Evolutionary conservation across 1,284 basidiomycete genomes (phyloP).

Genomic region (Apiotrichum gracile): DNA sequence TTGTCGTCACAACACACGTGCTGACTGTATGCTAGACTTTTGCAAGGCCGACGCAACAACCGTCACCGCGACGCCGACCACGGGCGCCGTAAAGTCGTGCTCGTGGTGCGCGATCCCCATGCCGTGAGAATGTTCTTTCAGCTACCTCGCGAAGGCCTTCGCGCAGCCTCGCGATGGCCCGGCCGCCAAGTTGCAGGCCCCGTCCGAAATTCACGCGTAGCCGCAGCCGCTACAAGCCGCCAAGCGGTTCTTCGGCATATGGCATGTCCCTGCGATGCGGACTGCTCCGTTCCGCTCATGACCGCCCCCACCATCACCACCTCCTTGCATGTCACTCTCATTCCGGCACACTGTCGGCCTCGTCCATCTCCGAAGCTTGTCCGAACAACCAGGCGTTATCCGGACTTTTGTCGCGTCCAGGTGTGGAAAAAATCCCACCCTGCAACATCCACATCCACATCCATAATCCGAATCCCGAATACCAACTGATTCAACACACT

Average conservation of each 20-base stretch:
- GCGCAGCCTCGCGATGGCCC: no score
- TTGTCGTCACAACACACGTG: no score
- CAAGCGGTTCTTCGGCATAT: no score
- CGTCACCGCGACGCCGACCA: neutral
- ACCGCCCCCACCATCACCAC: no score
- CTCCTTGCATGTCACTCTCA: neutral
- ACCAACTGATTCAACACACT: neutral
- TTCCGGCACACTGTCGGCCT: neutral
- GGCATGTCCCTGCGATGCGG: no score
- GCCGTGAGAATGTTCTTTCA: neutral
- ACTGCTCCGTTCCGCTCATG: no score
- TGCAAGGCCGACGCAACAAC: constrained; percentile 1
- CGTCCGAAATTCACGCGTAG: no score
- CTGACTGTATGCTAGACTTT: neutral
- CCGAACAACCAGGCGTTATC: no score
- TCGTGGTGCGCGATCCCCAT: neutral
- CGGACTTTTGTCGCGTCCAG: no score
- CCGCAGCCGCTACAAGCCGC: no score
- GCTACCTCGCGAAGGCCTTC: no score
- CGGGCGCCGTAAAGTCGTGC: neutral
- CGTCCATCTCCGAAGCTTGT: neutral
- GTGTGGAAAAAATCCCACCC: neutral
- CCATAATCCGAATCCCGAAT: neutral
- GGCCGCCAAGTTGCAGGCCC: no score
- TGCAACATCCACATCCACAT: neutral